A percentile compares a stretch with the other conserved stretches of the same genome.
Conservation (phyloP, 768 basidiomycete species). For the Sutorius australiensis region DNA sequence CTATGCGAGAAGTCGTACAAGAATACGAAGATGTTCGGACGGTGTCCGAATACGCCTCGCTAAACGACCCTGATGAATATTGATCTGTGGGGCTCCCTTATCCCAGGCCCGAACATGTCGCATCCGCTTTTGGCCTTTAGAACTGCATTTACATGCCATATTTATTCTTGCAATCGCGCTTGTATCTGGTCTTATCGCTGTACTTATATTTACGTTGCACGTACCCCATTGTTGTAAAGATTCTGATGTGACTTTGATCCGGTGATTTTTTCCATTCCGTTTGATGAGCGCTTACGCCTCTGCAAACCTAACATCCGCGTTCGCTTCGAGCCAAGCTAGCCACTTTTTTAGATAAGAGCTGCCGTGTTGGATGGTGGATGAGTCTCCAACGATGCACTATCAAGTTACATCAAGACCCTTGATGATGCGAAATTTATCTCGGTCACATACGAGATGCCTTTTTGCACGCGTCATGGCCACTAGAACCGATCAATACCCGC, state of each 20-base stretch:
- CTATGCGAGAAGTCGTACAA: conserved; percentile 79
- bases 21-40: conserved; percentile 78
- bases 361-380: conserved; percentile 84
- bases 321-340: conserved; percentile 85
- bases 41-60: conserved; percentile 74
- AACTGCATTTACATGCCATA: background rate
- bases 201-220: conserved; percentile 5
- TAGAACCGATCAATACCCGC: conserved; percentile 23
- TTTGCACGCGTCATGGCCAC: conserved; percentile 92
- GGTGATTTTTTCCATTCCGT: background rate
- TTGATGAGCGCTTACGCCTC: conserved; percentile 37
- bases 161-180: conserved; percentile 9
- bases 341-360: conserved; percentile 82
- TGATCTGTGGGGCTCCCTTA: conserved; percentile 23
- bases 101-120: background rate
- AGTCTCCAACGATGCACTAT: conserved; percentile 92
- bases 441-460: conserved; percentile 71
- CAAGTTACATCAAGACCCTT: background rate
- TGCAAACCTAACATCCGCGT: conserved; percentile 88
- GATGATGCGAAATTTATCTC: background rate
- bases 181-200: conserved; percentile 1
- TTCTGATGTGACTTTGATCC: background rate
- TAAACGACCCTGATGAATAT: conserved; percentile 69
- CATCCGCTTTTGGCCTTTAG: background rate
- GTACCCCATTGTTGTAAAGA: conserved; percentile 1